These are phyloP conservation scores for Oemleria cerasiformis DNA, from an alignment of 306 rosid genomes.

Conservation along the genomic window DNA sequence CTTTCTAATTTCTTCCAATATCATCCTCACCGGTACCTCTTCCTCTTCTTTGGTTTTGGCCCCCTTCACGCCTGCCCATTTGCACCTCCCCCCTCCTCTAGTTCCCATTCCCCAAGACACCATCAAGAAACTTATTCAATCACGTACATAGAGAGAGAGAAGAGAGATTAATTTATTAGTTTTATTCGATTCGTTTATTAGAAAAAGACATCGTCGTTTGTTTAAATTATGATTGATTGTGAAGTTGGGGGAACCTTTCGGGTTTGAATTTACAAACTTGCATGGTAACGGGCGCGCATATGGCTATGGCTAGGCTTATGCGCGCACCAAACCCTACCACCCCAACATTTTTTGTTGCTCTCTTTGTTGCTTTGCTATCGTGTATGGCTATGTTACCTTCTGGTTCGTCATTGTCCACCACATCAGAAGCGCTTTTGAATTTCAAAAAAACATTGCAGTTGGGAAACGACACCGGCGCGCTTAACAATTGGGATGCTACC, in stretches of 20 bases:
- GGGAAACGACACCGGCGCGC: conserved; percentile 17
- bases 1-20: conserved; percentile 7
- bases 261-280: neutral
- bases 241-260: neutral
- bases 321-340: conserved; percentile 60
- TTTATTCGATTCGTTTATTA: neutral
- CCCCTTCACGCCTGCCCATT: neutral
- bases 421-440: conserved; percentile 45
- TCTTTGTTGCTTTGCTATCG: conserved; percentile 25
- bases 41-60: conserved; percentile 3
- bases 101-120: neutral
- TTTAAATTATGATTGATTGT: neutral
- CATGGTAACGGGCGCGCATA: conserved; percentile 82
- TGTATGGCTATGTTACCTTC: conserved; percentile 7
- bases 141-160: neutral
- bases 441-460: conserved; percentile 47
- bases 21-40: conserved; percentile 8
- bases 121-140: neutral
- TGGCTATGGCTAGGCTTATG: conserved; percentile 49
- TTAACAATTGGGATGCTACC: conserved; percentile 53
- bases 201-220: too few relatives aligned
- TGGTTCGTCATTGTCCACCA: conserved; percentile 19
- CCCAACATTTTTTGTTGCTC: neutral
- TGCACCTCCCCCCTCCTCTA: neutral
- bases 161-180: neutral